Evolutionary conservation across 2,329 filamentous ascomycete species (phyloP).

Genomic region (Penicillium brasilianum): DNA sequence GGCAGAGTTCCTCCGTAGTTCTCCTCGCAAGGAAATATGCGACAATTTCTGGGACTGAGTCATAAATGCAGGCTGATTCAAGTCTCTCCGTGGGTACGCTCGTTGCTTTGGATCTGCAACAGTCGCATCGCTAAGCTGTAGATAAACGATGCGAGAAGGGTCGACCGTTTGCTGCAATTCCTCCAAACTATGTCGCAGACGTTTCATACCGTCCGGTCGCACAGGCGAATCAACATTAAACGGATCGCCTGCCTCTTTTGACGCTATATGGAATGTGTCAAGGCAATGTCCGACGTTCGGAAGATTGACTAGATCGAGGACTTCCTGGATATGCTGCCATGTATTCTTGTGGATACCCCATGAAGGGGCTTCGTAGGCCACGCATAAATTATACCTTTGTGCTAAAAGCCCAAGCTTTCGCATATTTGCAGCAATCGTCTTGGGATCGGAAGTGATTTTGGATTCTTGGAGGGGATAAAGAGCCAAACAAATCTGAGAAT

Average conservation of each 20-base stretch:
- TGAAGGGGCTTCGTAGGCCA: conserved; percentile 72
- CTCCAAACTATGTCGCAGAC: conserved; percentile 19
- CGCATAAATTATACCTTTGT: conserved; percentile 16
- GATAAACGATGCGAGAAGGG: conserved; percentile 21
- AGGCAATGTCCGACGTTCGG: conserved; percentile 75
- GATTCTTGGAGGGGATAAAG: conserved; percentile 12
- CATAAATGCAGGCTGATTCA: conserved; percentile 28
- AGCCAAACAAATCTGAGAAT: conserved; percentile 10
- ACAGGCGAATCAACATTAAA: conserved; percentile 22
- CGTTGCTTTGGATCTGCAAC: conserved; percentile 24
- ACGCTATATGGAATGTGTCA: conserved; percentile 73
- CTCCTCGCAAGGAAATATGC: conserved; percentile 28
- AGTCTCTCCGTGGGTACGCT: conserved; percentile 21
- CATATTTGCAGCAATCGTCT: conserved; percentile 12
- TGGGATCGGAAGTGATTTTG: conserved; percentile 10
- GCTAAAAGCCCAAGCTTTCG: conserved; percentile 18
- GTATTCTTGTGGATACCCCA: conserved; percentile 71
- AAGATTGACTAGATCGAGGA: conserved; percentile 67
- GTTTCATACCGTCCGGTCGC: conserved; percentile 9
- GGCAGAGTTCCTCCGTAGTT: conserved; percentile 23
- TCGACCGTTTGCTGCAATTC: conserved; percentile 23
- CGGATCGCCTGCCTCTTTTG: conserved; percentile 26
- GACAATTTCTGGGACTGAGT: conserved; percentile 30
- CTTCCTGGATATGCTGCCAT: conserved; percentile 73
- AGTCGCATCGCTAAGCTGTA: conserved; percentile 31